Conservation (phyloP, 768 basidiomycete species). For the Daedalea quercina region DNA sequence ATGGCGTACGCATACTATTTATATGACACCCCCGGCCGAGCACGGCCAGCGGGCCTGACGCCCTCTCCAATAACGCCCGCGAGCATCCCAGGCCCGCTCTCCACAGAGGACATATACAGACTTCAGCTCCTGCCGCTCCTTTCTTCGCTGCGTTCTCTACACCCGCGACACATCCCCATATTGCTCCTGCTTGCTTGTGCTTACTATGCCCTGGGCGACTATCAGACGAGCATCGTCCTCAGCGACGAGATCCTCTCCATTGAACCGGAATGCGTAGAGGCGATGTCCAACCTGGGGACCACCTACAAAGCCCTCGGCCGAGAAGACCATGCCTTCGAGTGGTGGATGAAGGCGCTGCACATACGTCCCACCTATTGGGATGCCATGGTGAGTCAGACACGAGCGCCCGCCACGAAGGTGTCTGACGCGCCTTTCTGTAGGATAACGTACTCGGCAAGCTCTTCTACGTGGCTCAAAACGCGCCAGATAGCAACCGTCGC, state of each 20-base stretch:
- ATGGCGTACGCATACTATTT: conserved; percentile 27
- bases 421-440: conserved; percentile 13
- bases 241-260: conserved; percentile 29
- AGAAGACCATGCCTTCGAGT: conserved; percentile 26
- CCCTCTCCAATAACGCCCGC: conserved; percentile 5
- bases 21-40: conserved; percentile 16
- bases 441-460: conserved; percentile 31
- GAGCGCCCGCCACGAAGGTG: too few relatives aligned
- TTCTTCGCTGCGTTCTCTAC: conserved; percentile 22
- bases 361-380: conserved; percentile 27
- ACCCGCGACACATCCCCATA: conserved; percentile 27
- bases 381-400: conserved; percentile 18
- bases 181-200: conserved; percentile 31
- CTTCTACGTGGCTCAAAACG: conserved; percentile 15
- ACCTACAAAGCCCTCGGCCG: conserved; percentile 27
- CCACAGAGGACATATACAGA: conserved; percentile 15
- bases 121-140: conserved; percentile 28
- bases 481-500: conserved; percentile 5
- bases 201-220: conserved; percentile 27
- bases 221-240: conserved; percentile 20
- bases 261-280: conserved; percentile 26
- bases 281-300: conserved; percentile 36
- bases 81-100: conserved; percentile 8
- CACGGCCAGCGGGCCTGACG: conserved; percentile 7
- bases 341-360: conserved; percentile 35